Evolutionary conservation across 2,329 filamentous ascomycete genomes (phyloP), one percentile per base, ranked within the genome.

Genomic region (Nannizziopsis arthrosporioides): DNA sequence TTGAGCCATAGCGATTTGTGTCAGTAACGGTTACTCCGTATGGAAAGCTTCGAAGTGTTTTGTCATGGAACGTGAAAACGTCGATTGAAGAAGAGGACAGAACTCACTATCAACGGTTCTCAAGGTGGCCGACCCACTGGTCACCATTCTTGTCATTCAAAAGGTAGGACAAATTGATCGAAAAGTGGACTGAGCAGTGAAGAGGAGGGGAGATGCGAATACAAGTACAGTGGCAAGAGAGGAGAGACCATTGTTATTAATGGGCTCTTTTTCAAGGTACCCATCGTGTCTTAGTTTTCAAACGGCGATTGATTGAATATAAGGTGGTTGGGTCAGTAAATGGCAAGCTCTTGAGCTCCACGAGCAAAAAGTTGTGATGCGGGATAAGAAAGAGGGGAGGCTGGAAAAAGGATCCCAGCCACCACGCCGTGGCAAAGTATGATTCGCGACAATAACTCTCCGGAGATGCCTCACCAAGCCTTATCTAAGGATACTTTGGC

Each of bases 1-100:
- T 71, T 19, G 14, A 44, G 30, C 39, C 46, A 48, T 48, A 19
- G 18, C 40, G 35, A 38, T 27, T 12, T 8, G 5, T 15, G 46
- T 48, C 34, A 48, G 41, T 43, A 8, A n/a, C 15, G 22, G 8
- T 37, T n/a, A 3, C n/a, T 37, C 12, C 35, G n/a, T 37, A 6
- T 6, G 17, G 17, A 2, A n/a, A 3, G 17, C 38, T 11, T 41
- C 14, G 27, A 27, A 22, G 12, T 12, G 42, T 22, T 22, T 37
- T n/a, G 1, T 37, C 11, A 7, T 14, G n/a, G 17, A 30, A 22
- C 10, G 10, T 22, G 18, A 14, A 30, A 12, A 15, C 8, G 35
- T 22, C 12, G 38, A 30, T 10, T 2, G 19, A 32, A 34, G 22
- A 19, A 14, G 30, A 18, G 15, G 19, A 17, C 27, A 19, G 31